These are phyloP conservation scores for Prunella vulgaris DNA, from an alignment of 257 asterid genomes.

Conservation along the genomic window DNA sequence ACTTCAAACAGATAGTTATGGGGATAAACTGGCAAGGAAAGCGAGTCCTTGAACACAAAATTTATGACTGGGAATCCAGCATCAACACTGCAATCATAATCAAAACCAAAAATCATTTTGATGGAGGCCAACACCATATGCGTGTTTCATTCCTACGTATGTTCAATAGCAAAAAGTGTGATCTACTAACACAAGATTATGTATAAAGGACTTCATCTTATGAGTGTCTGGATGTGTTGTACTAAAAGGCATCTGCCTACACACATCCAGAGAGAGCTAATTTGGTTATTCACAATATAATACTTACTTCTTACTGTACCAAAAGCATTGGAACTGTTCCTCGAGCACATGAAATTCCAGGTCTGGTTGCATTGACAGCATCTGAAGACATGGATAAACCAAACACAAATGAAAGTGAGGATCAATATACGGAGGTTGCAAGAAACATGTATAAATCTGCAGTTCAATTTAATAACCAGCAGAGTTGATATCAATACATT, in stretches of 20 bases:
- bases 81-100: constrained; percentile 47
- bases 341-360: constrained; percentile 35
- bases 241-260: too few species aligned
- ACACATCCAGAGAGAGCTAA: background rate
- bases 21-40: constrained; percentile 48
- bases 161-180: too few species aligned
- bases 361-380: constrained; percentile 30
- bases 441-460: background rate
- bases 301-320: constrained; percentile 45
- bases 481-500: background rate
- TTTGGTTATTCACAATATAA: background rate
- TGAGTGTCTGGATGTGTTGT: too few species aligned
- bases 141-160: too few species aligned
- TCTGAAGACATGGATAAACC: constrained; percentile 24
- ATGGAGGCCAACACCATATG: too few species aligned
- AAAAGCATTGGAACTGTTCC: constrained; percentile 40
- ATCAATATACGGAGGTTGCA: background rate
- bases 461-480: background rate
- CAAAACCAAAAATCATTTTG: constrained; percentile 13
- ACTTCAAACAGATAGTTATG: constrained; percentile 57
- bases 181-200: too few species aligned
- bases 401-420: background rate
- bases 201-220: too few species aligned
- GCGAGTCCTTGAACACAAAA: constrained; percentile 44
- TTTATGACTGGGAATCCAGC: constrained; percentile 60